phyloP scores from a whole-genome alignment of 345 rosid species.

The Eucalyptus curtisii region DNA sequence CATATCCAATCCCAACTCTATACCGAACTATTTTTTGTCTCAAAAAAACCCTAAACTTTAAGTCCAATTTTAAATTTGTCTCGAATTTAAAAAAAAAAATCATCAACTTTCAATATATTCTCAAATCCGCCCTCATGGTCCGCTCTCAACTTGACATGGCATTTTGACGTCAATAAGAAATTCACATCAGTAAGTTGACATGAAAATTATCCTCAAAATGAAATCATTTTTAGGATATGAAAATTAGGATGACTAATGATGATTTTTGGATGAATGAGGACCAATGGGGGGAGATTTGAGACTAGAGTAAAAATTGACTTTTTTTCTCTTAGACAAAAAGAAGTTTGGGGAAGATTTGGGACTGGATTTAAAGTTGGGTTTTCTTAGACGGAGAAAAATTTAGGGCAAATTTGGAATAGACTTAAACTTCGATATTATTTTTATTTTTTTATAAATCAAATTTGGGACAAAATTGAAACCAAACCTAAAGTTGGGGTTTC shows the following conservation, averaged over 20 bases:
- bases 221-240: background rate
- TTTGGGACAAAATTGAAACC: rapidly evolving
- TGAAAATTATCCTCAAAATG: background rate
- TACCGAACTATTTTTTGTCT: background rate
- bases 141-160: background rate
- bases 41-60: no score
- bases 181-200: background rate
- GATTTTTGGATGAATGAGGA: background rate
- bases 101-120: background rate
- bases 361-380: background rate
- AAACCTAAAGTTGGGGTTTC: background rate
- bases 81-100: no score
- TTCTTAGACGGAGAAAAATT: no score
- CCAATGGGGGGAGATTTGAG: background rate
- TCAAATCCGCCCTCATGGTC: background rate
- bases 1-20: background rate
- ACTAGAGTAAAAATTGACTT: background rate
- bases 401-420: background rate
- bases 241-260: background rate
- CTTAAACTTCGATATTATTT: no score
- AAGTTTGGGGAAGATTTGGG: background rate
- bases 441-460: no score
- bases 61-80: background rate
- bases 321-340: no score
- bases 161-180: background rate